Base-by-base conservation (phyloP, 2,329 filamentous ascomycete species). In the Talaromyces sp. region DNA sequence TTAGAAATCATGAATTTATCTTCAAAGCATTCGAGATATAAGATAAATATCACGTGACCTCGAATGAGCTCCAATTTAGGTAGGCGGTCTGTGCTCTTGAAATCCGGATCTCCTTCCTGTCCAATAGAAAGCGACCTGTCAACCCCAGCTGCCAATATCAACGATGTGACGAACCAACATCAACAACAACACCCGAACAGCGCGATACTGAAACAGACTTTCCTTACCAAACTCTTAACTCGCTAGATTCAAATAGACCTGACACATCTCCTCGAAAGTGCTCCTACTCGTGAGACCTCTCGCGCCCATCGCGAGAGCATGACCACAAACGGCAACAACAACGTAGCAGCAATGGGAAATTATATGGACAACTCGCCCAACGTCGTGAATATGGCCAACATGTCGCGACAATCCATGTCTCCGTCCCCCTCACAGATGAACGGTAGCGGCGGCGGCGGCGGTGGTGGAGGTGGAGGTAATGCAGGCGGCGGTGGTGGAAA, bases 331-430 rank as follows among this genome's bases (percentile, higher is more conserved):
- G 36, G 56, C 36, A 59, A 45, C 56, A 59, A 45, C 56, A 59
- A 67, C 62, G 70, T 69, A 61, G 67, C 70, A 59, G 67, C 70
- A 59, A 72, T 73, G 66, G 73, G 73, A 51, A 73, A 70, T 61
- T 76, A 75, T 65, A 70, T 72, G 45, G 77, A 79, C 25, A 75
- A 71, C 68, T 69, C 70, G 17, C 65, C 69, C 17, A 70, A 73
- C 56, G 71, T 71, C 38, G 70, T 75, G 47, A 77, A 75, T 59
- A 66, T 77, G 67, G 61, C 68, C 34, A 75, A 73, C 60, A 71
- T 75, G 40, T 72, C 76, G 59, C 76, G 77, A 29, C 76, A 73
- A 65, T 69, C 73, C n/a, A 72, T 76, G 58, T 71, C 75, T 31
- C 73, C 76, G n/a, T 70, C 74, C 13, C 69, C 75, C 56, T 68